These are phyloP conservation scores for Mimosa bimucronata DNA, from an alignment of 306 rosid species.

Conservation along the genomic window DNA sequence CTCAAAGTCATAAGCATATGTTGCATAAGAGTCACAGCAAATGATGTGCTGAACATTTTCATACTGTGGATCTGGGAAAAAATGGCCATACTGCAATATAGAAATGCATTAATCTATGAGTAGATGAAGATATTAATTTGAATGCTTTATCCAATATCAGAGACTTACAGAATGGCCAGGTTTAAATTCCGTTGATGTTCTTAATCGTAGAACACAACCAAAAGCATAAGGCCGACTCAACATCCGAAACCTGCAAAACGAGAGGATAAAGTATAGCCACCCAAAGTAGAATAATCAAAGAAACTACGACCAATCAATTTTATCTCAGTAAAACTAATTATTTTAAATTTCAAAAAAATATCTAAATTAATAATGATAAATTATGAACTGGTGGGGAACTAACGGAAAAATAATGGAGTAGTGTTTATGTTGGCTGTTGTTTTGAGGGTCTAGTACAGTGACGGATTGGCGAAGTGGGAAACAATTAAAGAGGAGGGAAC, in stretches of 20 bases:
- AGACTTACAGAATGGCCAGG: conserved; percentile 86
- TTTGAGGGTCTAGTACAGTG: neutral
- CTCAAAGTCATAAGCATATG: conserved; percentile 94
- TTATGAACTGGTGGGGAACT: neutral
- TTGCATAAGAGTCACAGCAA: conserved; percentile 96
- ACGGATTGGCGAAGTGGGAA: neutral
- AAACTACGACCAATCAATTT: neutral
- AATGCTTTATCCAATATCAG: conserved; percentile 34
- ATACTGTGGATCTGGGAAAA: conserved; percentile 98
- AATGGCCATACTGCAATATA: conserved; percentile 94
- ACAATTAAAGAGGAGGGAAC: neutral
- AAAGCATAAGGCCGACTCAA: conserved; percentile 95
- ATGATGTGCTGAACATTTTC: conserved; percentile 96
- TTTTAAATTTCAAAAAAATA: neutral
- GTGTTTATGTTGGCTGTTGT: neutral
- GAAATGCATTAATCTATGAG: conserved; percentile 37
- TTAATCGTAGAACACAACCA: conserved; percentile 82
- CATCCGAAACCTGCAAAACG: conserved; percentile 83
- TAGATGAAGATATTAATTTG: conserved; percentile 24
- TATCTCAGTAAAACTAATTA: neutral
- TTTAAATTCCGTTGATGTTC: conserved; percentile 92
- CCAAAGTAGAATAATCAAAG: conserved; percentile 1
- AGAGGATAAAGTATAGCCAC: conserved; percentile 33
- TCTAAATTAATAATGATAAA: neutral
- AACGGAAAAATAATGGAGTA: neutral